Base-by-base conservation (phyloP, 179 eudicot species). In the Camellia oleifera region DNA sequence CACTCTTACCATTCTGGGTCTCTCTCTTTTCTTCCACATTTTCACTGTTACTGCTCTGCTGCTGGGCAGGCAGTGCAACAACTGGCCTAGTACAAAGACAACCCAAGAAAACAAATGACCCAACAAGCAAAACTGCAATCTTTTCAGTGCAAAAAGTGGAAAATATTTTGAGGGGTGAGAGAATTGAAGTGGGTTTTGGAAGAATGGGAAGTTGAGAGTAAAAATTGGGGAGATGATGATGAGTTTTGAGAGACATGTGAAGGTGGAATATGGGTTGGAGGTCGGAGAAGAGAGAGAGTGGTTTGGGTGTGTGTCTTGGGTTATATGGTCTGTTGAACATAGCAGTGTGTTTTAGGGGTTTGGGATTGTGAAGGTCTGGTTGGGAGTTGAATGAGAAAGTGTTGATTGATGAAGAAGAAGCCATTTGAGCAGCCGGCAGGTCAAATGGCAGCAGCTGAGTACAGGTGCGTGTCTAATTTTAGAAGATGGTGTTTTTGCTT, bases 101-200 rank as follows among this genome's bases (percentile, higher is more conserved):
- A 48, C 93, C 94, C 87, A 83, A 69, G 70, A 94, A 86, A 75
- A 94, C 0, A 40, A 96, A 80, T 12, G 96, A 91, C 76, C 98
- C 98, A 77, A 96, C 18, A 7, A 91, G 78, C n/a, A 91, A 72
- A 81, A 84, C 78, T 0, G 83, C 88, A 53, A 88, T 81, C 69
- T 82, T 89, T 80, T 86, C 79, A 0, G 83, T 61, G 63, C 91
- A 64, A 81, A 81, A 65, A 15, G 78, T 80, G 65, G 89, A 71
- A 44, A 91, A 23, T 66, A 57, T 72, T 52, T 82, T 64, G 23
- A 79, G 86, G 86, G 88, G 64, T 53, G 88, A 68, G 75, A 53
- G 3, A 0, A 48, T 53, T 56, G 86, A 70, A 40, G 63, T 40
- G 76, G 67, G 72, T 62, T 52, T 77, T 12, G 15, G 61, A 26